These are phyloP conservation scores for Globisporangium perplexum DNA, from an alignment of 352 stramenopile genomes.

Conservation along the genomic window DNA sequence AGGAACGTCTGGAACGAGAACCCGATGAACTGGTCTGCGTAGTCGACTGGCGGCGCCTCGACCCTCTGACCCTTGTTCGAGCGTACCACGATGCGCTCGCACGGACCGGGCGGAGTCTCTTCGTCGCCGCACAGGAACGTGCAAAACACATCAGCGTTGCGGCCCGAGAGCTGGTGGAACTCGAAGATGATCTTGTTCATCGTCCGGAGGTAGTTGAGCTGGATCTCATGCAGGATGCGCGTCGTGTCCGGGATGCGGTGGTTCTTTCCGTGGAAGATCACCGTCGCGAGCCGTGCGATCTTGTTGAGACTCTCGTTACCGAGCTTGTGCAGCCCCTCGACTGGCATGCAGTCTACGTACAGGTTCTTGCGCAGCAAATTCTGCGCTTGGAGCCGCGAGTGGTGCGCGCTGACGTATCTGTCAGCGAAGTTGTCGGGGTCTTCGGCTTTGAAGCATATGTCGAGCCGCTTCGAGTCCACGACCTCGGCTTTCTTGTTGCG, in stretches of 20 bases:
- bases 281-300: conserved; percentile 60
- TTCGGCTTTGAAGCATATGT: conserved; percentile 83
- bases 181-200: conserved; percentile 92
- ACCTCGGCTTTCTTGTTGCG: conserved; percentile 58
- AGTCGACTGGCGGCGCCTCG: conserved; percentile 59
- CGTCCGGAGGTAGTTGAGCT: conserved; percentile 87
- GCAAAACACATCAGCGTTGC: conserved; percentile 57
- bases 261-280: conserved; percentile 63
- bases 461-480: conserved; percentile 39
- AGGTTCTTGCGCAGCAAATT: conserved; percentile 67
- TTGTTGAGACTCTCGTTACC: conserved; percentile 74
- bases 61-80: conserved; percentile 18
- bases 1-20: conserved; percentile 87
- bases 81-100: conserved; percentile 29
- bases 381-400: conserved; percentile 51
- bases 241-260: conserved; percentile 67
- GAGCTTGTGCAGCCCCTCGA: conserved; percentile 79
- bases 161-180: conserved; percentile 45
- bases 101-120: conserved; percentile 26
- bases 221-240: conserved; percentile 83
- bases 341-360: conserved; percentile 85
- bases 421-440: conserved; percentile 75
- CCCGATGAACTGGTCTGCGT: conserved; percentile 81
- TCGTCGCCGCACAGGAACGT: conserved; percentile 48
- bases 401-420: conserved; percentile 57